These are phyloP conservation scores for Rhodotorula sphaerocarpa DNA, from an alignment of 768 basidiomycete genomes.

Conservation along the genomic window DNA sequence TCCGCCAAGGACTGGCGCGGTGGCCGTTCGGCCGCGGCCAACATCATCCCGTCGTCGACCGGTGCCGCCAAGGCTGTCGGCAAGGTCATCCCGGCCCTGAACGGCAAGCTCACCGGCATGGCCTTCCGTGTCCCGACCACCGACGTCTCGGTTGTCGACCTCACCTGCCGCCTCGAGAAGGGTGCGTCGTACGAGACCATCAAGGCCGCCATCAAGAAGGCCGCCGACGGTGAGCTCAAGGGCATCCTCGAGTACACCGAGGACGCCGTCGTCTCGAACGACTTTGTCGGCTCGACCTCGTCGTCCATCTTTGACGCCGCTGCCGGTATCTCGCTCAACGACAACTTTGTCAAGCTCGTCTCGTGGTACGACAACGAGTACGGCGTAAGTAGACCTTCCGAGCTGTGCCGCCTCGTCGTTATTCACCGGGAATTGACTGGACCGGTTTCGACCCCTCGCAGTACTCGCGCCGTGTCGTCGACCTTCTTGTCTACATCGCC, in stretches of 20 bases:
- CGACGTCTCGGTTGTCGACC: conserved; percentile 93
- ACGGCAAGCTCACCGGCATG: conserved; percentile 90
- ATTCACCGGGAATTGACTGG: background rate
- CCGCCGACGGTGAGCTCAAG: conserved; percentile 57
- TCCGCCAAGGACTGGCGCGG: conserved; percentile 96
- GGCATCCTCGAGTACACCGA: conserved; percentile 85
- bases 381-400: background rate
- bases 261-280: conserved; percentile 84
- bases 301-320: conserved; percentile 90
- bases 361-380: conserved; percentile 49
- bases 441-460: conserved; percentile 19
- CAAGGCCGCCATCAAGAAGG: conserved; percentile 73
- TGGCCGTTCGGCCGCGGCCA: conserved; percentile 88
- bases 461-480: conserved; percentile 86
- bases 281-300: conserved; percentile 67
- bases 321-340: conserved; percentile 86
- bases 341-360: conserved; percentile 91
- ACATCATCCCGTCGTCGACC: conserved; percentile 98
- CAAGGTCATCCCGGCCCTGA: conserved; percentile 73
- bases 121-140: conserved; percentile 90
- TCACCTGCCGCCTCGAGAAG: conserved; percentile 87
- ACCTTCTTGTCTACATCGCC: conserved; percentile 60
- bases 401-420: background rate
- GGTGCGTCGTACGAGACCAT: conserved; percentile 77
- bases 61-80: conserved; percentile 74